A percentile compares a stretch with the other conserved stretches of the same genome.
Conservation (phyloP, 192 early-diverging fungal genomes). For the Funneliformis mosseae region DNA sequence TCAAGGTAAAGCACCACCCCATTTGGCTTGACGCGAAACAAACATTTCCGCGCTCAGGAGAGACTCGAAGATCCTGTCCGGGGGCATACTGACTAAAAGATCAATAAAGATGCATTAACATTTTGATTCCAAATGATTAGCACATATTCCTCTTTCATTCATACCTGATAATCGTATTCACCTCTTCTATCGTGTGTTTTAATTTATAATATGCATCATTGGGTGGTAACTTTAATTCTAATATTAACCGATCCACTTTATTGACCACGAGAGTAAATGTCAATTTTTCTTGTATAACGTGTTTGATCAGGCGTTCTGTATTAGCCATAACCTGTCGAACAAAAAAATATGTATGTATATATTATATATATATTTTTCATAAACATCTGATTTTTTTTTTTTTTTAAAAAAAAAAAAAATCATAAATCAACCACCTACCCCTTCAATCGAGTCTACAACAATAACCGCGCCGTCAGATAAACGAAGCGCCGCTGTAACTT, state of each 20-base stretch:
- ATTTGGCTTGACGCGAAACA: constrained; percentile 88
- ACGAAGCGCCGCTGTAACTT: constrained; percentile 83
- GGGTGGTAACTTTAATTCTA: constrained; percentile 96
- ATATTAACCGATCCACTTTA: constrained; percentile 97
- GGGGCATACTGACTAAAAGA: constrained; percentile 27
- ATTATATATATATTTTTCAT: no score
- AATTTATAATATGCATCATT: constrained; percentile 97
- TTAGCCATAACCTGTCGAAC: constrained; percentile 76
- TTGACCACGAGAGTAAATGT: constrained; percentile 89
- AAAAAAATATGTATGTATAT: no score
- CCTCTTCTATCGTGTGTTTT: constrained; percentile 93
- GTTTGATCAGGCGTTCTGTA: constrained; percentile 84
- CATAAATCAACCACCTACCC: constrained; percentile 51
- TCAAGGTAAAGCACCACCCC: constrained; percentile 93
- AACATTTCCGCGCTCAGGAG: constrained; percentile 95
- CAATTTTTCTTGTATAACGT: constrained; percentile 77
- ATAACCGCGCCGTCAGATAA: constrained; percentile 89
- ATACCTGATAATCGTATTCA: constrained; percentile 78
- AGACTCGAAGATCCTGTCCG: constrained; percentile 71
- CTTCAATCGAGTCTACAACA: constrained; percentile 95
- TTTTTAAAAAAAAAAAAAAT: constrained; percentile 2
- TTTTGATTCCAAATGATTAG: no score
- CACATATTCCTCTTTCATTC: not conserved
- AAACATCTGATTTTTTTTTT: no score
- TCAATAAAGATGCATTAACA: no score